Percentiles rank a stretch among this genome's conserved stretches.
Evolutionary conservation across 2,329 filamentous ascomycete species (phyloP).

Genomic region (Arthrinium puccinioides): DNA sequence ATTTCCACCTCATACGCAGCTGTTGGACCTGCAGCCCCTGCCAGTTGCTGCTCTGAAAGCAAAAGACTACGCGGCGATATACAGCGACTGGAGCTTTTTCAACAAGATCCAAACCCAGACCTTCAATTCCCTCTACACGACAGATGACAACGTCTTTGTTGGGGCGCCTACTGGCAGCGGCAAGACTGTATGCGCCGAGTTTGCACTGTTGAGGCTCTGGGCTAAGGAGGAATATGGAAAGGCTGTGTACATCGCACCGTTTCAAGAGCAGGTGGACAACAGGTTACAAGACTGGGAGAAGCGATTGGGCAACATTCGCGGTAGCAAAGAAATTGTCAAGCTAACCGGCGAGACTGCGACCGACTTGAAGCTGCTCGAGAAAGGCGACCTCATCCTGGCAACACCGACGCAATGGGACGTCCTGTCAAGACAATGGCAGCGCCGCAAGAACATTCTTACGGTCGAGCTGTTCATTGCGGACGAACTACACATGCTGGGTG

Average conservation of each 20-base stretch:
- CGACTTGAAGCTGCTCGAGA: conserved; percentile 82
- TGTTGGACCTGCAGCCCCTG: conserved; percentile 86
- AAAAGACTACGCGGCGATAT: conserved; percentile 73
- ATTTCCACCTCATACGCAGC: conserved; percentile 87
- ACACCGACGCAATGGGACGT: conserved; percentile 96
- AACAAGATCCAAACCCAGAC: conserved; percentile 97
- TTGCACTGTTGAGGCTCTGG: conserved; percentile 88
- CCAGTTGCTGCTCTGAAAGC: conserved; percentile 84
- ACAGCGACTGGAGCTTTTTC: conserved; percentile 79
- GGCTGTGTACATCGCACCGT: conserved; percentile 89
- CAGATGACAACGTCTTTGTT: conserved; percentile 89
- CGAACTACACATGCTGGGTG: conserved; percentile 88
- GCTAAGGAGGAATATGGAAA: conserved; percentile 62
- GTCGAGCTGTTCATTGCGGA: conserved; percentile 91
- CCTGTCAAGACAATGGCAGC: conserved; percentile 90
- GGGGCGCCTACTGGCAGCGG: conserved; percentile 91
- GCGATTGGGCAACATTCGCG: conserved; percentile 62
- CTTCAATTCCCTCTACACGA: conserved; percentile 87
- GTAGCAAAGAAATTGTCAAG: conserved; percentile 87
- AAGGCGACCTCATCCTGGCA: conserved; percentile 82
- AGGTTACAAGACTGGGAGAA: conserved; percentile 79
- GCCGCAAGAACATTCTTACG: conserved; percentile 88
- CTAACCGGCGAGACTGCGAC: conserved; percentile 87
- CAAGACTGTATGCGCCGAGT: conserved; percentile 95
- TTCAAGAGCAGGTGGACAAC: conserved; percentile 84